A percentile compares a stretch with the other conserved stretches of the same genome.
phyloP scores from a whole-genome alignment of 2,329 filamentous ascomycete species.

The Stemphylium beticola region DNA sequence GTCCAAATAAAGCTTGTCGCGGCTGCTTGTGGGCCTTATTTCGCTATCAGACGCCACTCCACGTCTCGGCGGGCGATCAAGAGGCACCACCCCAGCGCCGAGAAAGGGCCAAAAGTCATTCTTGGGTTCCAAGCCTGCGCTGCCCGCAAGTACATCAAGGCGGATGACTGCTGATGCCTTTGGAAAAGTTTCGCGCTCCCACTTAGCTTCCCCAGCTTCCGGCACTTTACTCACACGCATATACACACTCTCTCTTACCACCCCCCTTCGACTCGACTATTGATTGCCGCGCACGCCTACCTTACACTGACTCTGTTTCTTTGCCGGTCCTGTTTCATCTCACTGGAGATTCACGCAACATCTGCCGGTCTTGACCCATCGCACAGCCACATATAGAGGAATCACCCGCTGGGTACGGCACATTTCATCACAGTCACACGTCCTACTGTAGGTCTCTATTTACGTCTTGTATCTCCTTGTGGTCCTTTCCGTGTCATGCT shows the following conservation, averaged over 20 bases:
- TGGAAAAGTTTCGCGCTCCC: constrained; percentile 23
- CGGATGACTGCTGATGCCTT: constrained; percentile 26
- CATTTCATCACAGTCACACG: constrained; percentile 15
- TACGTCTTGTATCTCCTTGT: constrained; percentile 2
- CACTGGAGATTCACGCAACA: constrained; percentile 13
- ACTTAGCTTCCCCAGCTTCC: constrained; percentile 3
- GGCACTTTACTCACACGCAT: background rate
- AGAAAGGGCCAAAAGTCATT: constrained; percentile 38
- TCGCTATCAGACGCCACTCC: constrained; percentile 46
- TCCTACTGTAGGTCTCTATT: constrained; percentile 20
- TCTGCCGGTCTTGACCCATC: constrained; percentile 1
- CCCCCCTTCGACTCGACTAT: background rate
- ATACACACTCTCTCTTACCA: background rate
- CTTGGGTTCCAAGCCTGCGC: constrained; percentile 26
- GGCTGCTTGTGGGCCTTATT: constrained; percentile 44
- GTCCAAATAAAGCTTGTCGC: constrained; percentile 48
- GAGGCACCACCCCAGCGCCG: constrained; percentile 35
- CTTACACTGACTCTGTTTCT: constrained; percentile 23
- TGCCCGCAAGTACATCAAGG: constrained; percentile 27
- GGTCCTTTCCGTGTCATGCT: background rate
- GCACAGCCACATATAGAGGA: constrained; percentile 12
- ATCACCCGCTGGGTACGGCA: constrained; percentile 1
- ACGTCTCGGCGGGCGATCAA: constrained; percentile 46
- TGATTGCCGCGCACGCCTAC: constrained; percentile 15
- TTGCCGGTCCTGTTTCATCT: constrained; percentile 30